Evolutionary conservation across 495 filamentous ascomycete species (phyloP), one percentile per base, ranked within the genome.

Genomic region (Viridothelium virens): DNA sequence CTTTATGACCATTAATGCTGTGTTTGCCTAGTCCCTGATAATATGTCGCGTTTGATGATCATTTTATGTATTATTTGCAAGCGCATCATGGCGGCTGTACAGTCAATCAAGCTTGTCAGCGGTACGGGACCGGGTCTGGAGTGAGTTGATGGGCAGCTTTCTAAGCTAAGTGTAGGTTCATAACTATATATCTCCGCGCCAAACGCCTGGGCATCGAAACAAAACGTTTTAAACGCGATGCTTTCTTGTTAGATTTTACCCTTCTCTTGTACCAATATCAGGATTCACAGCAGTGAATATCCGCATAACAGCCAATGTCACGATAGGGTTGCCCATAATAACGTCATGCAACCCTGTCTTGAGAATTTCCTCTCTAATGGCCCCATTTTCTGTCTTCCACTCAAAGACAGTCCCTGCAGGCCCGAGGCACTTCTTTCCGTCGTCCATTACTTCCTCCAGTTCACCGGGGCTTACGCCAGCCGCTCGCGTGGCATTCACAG

Each of bases 341-440:
- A 79, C 75, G 75, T 82, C 81, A 65, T 84, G 81, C 41, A 83
- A 67, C 4, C 81, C 81, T 18, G 74, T 76, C 71, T 82, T 82
- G 34, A 83, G 66, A 7, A 83, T 80, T 64, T 83, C 77, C 65
- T 82, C 79, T 50, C 79, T 76, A 34, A 83, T 74, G 0, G 79
- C 66, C 4, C 82, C 82, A 53, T 77, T 70, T 11, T 74, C 65
- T 0, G 77, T 79, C 38, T 63, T 72, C 79, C 78, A 82, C 66
- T 83, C 78, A 66, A 80, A 73, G 36, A 80, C 69, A 25, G 78
- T 78, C 5, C 81, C 81, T 36, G 77, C 80, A 47, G 79, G 77
- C 0, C 81, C 80, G 0, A 82, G 68, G 66, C 77, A 68, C 34
- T 59, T 67, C 68, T 71, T 81, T 16, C 67, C 66, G 18, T 75